phyloP scores from a whole-genome alignment of 805 yeast genomes.

The Yarrowia divulgata region DNA sequence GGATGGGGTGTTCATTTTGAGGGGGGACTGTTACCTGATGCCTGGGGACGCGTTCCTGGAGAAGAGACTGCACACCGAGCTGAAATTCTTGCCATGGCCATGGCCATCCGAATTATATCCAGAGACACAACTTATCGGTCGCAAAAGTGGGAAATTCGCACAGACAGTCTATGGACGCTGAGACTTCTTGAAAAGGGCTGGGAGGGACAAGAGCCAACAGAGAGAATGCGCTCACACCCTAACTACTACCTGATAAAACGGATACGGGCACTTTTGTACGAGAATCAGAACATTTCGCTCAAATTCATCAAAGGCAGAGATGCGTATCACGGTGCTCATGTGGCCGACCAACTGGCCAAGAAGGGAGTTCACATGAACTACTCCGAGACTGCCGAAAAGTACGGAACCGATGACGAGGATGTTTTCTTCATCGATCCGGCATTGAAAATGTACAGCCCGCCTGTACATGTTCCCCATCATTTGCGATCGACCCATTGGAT shows the following conservation, averaged over 20 bases:
- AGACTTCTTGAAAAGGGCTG: not conserved
- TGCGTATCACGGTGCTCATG: not conserved
- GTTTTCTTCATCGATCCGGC: not conserved
- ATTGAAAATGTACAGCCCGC: not conserved
- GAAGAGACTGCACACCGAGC: conserved; percentile 1
- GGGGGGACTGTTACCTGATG: not conserved
- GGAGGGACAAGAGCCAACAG: not conserved
- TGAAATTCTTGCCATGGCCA: conserved; percentile 1
- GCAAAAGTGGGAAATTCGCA: conserved; percentile 1
- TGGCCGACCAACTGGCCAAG: conserved; percentile 13
- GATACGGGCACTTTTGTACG: not conserved
- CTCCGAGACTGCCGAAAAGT: not conserved
- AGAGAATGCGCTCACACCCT: not conserved
- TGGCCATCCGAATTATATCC: conserved; percentile 1
- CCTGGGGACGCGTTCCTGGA: conserved; percentile 16
- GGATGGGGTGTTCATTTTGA: conserved; percentile 22
- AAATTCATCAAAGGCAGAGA: too few species aligned
- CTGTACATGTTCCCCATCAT: not conserved
- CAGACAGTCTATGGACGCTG: not conserved
- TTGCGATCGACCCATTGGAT: not conserved
- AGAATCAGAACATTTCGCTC: conserved; percentile 6
- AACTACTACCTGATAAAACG: conserved; percentile 4
- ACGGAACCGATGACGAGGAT: conserved; percentile 11
- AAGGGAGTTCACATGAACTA: not conserved
- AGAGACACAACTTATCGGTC: not conserved